These are phyloP conservation scores for Chenopodium quinoa DNA, from an alignment of 148 eudicot genomes.

Conservation along the genomic window DNA sequence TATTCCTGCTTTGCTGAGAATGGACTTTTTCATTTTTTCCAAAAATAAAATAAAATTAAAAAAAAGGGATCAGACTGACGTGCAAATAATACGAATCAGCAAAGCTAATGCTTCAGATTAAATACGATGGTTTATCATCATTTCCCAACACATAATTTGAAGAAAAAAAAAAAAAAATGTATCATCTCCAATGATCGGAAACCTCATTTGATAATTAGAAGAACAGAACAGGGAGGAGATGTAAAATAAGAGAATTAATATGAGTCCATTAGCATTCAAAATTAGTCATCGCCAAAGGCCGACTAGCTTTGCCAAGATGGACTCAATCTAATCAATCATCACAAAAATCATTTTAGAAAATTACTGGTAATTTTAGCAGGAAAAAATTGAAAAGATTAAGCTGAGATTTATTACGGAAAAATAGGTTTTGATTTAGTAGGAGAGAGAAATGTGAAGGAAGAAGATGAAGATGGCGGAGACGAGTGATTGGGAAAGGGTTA, in stretches of 20 bases:
- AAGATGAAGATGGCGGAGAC: too few species aligned
- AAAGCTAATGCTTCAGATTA: neutral
- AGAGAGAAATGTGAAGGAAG: too few species aligned
- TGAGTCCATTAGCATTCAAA: conserved; percentile 52
- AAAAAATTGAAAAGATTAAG: too few species aligned
- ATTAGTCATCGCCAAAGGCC: conserved; percentile 26
- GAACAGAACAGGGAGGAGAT: conserved; percentile 36
- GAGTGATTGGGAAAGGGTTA: too few species aligned
- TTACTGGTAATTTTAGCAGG: too few species aligned
- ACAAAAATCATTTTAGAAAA: too few species aligned
- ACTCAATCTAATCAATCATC: neutral
- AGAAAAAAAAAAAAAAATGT: neutral
- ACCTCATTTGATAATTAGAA: conserved; percentile 15
- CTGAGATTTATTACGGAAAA: too few species aligned
- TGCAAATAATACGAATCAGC: conserved; percentile 10
- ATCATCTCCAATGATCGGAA: conserved; percentile 38
- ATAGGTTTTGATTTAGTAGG: too few species aligned
- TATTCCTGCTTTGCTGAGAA: conserved; percentile 33
- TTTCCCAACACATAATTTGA: neutral
- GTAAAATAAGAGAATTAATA: neutral
- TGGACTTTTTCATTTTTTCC: conserved; percentile 6
- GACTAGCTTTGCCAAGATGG: conserved; percentile 46
- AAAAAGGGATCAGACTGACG: conserved; percentile 15
- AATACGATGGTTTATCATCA: neutral
- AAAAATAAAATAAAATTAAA: neutral